Evolutionary conservation across 2,329 filamentous ascomycete genomes (phyloP).

Genomic region (Ophiostoma perfectum): DNA sequence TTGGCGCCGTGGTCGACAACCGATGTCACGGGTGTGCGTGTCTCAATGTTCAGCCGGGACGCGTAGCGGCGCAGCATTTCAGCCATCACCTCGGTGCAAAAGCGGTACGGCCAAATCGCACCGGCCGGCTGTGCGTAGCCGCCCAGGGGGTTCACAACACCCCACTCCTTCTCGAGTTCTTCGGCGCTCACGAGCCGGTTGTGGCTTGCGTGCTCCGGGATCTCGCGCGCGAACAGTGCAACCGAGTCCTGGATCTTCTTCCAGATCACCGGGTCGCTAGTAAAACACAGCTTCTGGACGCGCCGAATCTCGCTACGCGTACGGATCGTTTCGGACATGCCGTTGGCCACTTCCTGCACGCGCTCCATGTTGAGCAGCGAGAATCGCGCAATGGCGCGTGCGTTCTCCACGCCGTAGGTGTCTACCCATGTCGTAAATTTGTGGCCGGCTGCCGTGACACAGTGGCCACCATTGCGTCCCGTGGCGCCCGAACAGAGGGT

Average conservation of each 20-base stretch:
- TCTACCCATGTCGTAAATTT: slow-evolving; percentile 9
- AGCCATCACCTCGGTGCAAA: slow-evolving; percentile 35
- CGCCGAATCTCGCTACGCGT: slow-evolving; percentile 3
- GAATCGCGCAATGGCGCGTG: slow-evolving; percentile 22
- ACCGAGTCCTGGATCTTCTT: slow-evolving; percentile 17
- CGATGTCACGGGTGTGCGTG: slow-evolving; percentile 32
- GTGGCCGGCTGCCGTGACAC: slow-evolving; percentile 15
- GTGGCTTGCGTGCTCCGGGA: slow-evolving; percentile 8
- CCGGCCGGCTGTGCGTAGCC: slow-evolving; percentile 30
- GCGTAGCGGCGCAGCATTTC: slow-evolving; percentile 31
- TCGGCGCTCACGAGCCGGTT: background rate
- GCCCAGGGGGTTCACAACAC: background rate
- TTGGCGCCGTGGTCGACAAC: slow-evolving; percentile 16
- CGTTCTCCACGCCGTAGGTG: slow-evolving; percentile 22
- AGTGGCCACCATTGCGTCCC: slow-evolving; percentile 32
- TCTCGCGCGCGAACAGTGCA: background rate
- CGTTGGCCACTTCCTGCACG: slow-evolving; percentile 17
- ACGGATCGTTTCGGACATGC: slow-evolving; percentile 12
- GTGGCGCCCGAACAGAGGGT: slow-evolving; percentile 31
- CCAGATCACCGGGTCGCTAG: slow-evolving; percentile 15
- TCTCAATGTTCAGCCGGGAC: slow-evolving; percentile 23
- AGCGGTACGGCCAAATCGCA: slow-evolving; percentile 38
- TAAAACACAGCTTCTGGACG: slow-evolving; percentile 8
- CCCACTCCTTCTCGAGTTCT: background rate
- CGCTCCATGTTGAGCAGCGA: slow-evolving; percentile 21